Evolutionary conservation across 306 rosid genomes (phyloP), one percentile per base, ranked within the genome.

Genomic region (Argentina anserina): DNA sequence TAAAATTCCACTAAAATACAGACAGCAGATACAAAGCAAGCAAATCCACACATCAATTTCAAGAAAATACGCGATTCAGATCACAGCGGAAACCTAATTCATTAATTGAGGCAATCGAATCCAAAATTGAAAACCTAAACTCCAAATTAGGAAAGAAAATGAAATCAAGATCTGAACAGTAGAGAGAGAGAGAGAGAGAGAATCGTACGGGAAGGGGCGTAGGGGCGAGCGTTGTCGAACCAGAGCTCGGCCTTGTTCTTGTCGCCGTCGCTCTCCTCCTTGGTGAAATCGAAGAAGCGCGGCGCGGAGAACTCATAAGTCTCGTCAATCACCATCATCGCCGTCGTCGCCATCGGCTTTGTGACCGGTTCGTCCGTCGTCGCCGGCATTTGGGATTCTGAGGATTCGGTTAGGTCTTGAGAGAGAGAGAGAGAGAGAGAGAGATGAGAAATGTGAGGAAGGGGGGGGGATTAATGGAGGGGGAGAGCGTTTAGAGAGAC

Each of bases 181-280:
- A 33, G 4, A 40, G 17, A 42, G 3, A 7, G 12, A n/a, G 15
- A 1, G 26, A 39, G 14, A 17, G 40, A 21, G 34, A 31, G 15
- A 36, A n/a, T 33, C 92, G 25, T 87, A 95, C 99, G 99, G 1
- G 99, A 95, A 46, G 99, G 99, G 17, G 96, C 99, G 58, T 92
- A 87, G 21, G 88, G 20, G 40, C 84, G 87, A 43, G 95, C 92
- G n/a, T 90, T 49, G 13, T 86, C 89, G 80, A 95, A 95, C 99
- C 99, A 95, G 75, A 84, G 96, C 81, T 95, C 97, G 56, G 96
- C 96, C 75, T 29, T 73, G 65, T 49, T 78, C 11, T 42, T 29
- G 6, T 88, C 93, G 20, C 79, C 96, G 1, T 83, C 88, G 1
- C 87, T 67, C 71, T 95, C 99, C 4, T 81, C 88, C 25, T 58